These are phyloP conservation scores for Kluyveromyces nonfermentans DNA, from an alignment of 805 yeast genomes.

Conservation along the genomic window DNA sequence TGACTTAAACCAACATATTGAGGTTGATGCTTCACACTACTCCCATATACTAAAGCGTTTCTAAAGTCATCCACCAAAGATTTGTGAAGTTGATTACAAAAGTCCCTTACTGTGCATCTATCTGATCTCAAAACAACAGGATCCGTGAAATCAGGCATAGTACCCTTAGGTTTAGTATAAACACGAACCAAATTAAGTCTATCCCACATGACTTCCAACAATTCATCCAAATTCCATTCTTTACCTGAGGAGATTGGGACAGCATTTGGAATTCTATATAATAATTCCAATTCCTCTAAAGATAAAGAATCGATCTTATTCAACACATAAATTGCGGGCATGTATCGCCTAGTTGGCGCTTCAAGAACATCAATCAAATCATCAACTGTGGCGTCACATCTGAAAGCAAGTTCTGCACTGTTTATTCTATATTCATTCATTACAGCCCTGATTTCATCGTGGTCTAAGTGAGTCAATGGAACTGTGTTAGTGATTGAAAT, in stretches of 20 bases:
- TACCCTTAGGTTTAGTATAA: constrained; percentile 95
- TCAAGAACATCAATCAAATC: constrained; percentile 92
- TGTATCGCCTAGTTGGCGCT: constrained; percentile 81
- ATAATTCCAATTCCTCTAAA: constrained; percentile 81
- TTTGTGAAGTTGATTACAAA: constrained; percentile 94
- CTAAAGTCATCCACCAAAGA: constrained; percentile 88
- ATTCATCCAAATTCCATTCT: constrained; percentile 95
- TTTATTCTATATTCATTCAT: constrained; percentile 92
- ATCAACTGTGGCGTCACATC: constrained; percentile 97
- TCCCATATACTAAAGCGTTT: constrained; percentile 87
- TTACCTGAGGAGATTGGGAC: constrained; percentile 93
- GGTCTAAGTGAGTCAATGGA: constrained; percentile 82
- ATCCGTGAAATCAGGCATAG: constrained; percentile 84
- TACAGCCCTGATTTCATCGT: constrained; percentile 91
- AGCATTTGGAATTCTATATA: constrained; percentile 91
- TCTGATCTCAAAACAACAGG: constrained; percentile 87
- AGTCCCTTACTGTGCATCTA: constrained; percentile 83
- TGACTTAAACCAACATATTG: constrained; percentile 89
- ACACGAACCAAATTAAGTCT: constrained; percentile 85
- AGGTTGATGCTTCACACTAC: constrained; percentile 95
- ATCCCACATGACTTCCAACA: constrained; percentile 93
- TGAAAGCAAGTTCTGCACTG: constrained; percentile 90
- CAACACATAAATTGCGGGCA: constrained; percentile 90
- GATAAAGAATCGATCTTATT: constrained; percentile 95
- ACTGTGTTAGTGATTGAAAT: constrained; percentile 88